Conservation (phyloP, 2,329 filamentous ascomycete species). For the Apiospora phragmitis region DNA sequence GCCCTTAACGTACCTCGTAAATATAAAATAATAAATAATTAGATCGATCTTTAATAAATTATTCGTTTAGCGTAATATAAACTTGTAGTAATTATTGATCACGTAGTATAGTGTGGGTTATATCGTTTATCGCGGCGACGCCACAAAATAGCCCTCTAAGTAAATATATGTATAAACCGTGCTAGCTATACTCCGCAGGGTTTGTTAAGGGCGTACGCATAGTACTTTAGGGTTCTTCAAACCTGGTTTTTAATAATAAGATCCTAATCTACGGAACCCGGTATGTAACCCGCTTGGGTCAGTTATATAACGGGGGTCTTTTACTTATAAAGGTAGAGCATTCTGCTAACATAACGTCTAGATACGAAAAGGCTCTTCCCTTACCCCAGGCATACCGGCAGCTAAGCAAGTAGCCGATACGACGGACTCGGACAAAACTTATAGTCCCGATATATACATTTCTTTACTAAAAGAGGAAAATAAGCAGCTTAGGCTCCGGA, state of each 20-base stretch:
- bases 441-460: not conserved
- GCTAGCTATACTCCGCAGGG: not conserved
- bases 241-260: not conserved
- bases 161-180: not conserved
- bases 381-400: not conserved
- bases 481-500: constrained; percentile 2
- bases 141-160: not conserved
- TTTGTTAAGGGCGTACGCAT: not conserved
- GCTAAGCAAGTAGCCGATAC: not conserved
- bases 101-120: not conserved
- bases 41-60: not conserved
- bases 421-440: not conserved
- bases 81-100: not conserved
- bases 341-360: not conserved
- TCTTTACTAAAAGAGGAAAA: constrained; percentile 2
- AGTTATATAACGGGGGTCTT: not conserved
- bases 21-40: not conserved
- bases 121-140: not conserved
- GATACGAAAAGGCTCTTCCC: constrained; percentile 2
- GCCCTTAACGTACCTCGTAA: not conserved
- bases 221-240: not conserved
- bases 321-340: not conserved
- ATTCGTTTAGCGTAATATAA: not conserved
- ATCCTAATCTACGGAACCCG: not conserved
- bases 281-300: not conserved